Evolutionary conservation across 148 eudicot species (phyloP), one percentile per base, ranked within the genome.

Genomic region (Camellia japonica): DNA sequence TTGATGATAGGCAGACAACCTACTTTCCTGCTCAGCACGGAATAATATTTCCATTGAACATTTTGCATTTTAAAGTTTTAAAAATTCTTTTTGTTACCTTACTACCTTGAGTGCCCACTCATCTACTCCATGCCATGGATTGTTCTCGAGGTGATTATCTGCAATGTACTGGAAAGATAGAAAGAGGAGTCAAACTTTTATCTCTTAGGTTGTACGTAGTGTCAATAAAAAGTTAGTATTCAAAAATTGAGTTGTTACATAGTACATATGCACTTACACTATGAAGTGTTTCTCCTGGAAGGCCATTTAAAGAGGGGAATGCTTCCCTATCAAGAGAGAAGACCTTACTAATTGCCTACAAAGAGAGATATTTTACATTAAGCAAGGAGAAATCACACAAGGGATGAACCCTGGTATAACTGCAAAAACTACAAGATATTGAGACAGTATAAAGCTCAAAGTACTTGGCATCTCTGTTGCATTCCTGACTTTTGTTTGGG

Each of bases 401-500:
- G 47, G 63, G 64, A 55, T n/a, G 54, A 61, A 60, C 51, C 20
- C 47, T 62, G 23, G 23, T 23, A 23, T 23, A 23, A 23, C 23
- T 23, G 23, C 46, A 15, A 60, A 51, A 13, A 23, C 51, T 47
- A 15, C 14, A 58, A 41, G 65, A 49, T 16, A 41, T 51, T 11
- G 43, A 61, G 46, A 56, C 13, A 74, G 20, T 8, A 74, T 56
- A 58, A 19, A 67, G 44, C 64, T 41, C 47, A 15, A 49, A 81
- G 23, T 64, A 19, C 51, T 74, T 15, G 43, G 60, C 80, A 94
- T 98, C 98, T 94, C 93, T 74, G 93, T 93, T 59, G 99, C 99
- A 83, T 96, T 93, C 84, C 86, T 88, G 77, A 96, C 88, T 91
- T 96, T 96, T 91, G 88, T 90, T 20, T 87, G 93, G 5, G 99